phyloP scores from a whole-genome alignment of 768 basidiomycete genomes.

The Grammothele lineata region DNA sequence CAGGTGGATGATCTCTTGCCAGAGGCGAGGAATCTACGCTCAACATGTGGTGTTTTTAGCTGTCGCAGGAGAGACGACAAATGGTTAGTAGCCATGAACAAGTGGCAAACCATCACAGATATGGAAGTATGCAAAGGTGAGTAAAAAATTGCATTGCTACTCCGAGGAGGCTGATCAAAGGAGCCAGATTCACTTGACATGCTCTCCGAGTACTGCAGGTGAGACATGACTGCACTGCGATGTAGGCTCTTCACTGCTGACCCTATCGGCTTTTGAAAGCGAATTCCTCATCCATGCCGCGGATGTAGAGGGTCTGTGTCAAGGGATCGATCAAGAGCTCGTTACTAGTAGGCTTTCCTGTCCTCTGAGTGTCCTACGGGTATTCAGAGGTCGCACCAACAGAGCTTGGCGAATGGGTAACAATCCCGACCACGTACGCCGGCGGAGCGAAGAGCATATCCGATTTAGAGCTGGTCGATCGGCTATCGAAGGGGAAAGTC shows the following conservation, averaged over 20 bases:
- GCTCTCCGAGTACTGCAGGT: constrained; percentile 83
- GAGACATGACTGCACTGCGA: constrained; percentile 26
- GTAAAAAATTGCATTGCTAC: too few species aligned
- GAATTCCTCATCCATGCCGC: constrained; percentile 97
- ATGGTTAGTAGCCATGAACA: constrained; percentile 98
- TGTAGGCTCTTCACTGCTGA: too few species aligned
- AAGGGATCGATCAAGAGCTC: constrained; percentile 90
- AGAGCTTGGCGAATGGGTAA: constrained; percentile 92
- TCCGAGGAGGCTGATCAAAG: too few species aligned
- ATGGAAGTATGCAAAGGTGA: constrained; percentile 85
- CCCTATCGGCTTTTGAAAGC: too few species aligned
- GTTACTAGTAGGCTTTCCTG: constrained; percentile 55
- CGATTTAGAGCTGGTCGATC: constrained; percentile 46
- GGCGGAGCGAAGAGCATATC: constrained; percentile 82
- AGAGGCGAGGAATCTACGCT: too few species aligned
- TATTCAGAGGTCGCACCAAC: not conserved
- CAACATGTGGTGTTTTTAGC: constrained; percentile 36
- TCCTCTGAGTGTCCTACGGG: constrained; percentile 14
- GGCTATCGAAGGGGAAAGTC: constrained; percentile 76
- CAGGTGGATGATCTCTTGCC: constrained; percentile 57
- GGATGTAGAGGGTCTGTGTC: constrained; percentile 96
- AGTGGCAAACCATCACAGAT: constrained; percentile 95
- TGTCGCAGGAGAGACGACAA: constrained; percentile 71
- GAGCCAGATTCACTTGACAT: constrained; percentile 70
- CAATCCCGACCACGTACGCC: constrained; percentile 92